phyloP scores from a whole-genome alignment of 1,139 yeast genomes.

The Blastobotrys proliferans region DNA sequence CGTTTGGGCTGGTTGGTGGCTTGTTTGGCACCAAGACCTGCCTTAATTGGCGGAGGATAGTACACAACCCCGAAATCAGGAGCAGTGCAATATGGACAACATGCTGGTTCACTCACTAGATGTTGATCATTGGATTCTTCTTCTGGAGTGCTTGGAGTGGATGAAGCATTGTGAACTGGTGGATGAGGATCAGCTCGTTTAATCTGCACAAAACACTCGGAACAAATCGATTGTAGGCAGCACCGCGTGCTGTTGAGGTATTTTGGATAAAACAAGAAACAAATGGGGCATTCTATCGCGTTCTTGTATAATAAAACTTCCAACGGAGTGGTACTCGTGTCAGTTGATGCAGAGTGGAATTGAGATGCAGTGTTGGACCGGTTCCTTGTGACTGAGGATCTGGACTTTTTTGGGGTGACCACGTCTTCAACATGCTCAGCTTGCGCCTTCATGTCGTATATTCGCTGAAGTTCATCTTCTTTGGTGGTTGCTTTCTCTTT shows the following conservation, averaged over 20 bases:
- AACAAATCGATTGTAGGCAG: constrained; percentile 88
- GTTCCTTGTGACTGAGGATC: background rate
- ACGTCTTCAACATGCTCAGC: constrained; percentile 17
- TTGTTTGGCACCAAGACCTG: constrained; percentile 8
- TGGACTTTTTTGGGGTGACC: background rate
- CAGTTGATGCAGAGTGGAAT: background rate
- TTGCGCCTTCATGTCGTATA: constrained; percentile 16
- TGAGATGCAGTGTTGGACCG: constrained; percentile 4
- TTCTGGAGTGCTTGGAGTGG: constrained; percentile 14
- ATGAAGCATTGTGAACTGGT: constrained; percentile 58
- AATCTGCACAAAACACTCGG: constrained; percentile 96
- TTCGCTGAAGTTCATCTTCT: constrained; percentile 8
- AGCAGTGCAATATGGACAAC: constrained; percentile 92
- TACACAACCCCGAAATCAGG: constrained; percentile 82
- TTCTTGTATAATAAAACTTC: constrained; percentile 54
- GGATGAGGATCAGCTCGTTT: constrained; percentile 93
- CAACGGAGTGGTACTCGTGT: constrained; percentile 15
- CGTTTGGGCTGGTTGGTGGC: constrained; percentile 1
- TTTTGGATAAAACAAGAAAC: constrained; percentile 81
- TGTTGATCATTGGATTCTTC: constrained; percentile 16
- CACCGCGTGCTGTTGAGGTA: constrained; percentile 81
- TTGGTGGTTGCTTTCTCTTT: background rate
- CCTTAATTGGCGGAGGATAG: constrained; percentile 48
- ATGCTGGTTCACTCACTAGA: constrained; percentile 79
- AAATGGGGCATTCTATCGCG: constrained; percentile 86